Evolutionary conservation across 2,329 filamentous ascomycete genomes (phyloP), one percentile per base, ranked within the genome.

Genomic region (Phyllosticta citrichinensis): DNA sequence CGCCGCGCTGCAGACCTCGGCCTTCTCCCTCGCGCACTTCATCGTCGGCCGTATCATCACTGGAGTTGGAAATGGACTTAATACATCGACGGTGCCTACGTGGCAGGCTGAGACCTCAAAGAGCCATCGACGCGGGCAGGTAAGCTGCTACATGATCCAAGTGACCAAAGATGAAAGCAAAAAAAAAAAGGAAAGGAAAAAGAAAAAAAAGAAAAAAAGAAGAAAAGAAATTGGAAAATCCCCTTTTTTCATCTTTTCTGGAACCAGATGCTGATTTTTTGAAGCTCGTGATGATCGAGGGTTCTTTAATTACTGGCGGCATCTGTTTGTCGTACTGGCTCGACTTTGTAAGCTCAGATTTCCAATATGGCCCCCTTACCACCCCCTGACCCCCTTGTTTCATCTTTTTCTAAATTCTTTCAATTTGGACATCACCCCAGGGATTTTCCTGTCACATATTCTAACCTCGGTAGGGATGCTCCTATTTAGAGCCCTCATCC

Each of bases 1-100:
- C 14, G 83, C 83, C 35, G 74, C 81, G 9, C 79, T 87, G 47
- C 85, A 87, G 67, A 72, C 81, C 14, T 70, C 78, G 12, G 76
- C 78, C 1, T 80, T 77, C 64, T 70, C 74, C 63, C 74, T 79
- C 10, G 73, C 71, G 20, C 73, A 75, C 56, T 75, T 80, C 20
- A 76, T 81, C 22, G 75, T 77, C 11, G 76, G 77, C 3, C 73
- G 80, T 63, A 76, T 79, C 62, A 78, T 82, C 74, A 72, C 83
- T 75, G 72, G 76, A 0, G 73, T 77, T 56, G 76, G 76, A 19
- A 74, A 75, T 57, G 77, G 77, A 2, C 76, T 78, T 71, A 75
- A 75, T 59, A 73, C 72, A 17, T 69, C 69, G 2, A 72, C 75
- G 3, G 74, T 77, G 6, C 76, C 76, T 4, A 77, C 74, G 14